Conservation (phyloP, 495 filamentous ascomycete species). For the Immersiella caudata region DNA sequence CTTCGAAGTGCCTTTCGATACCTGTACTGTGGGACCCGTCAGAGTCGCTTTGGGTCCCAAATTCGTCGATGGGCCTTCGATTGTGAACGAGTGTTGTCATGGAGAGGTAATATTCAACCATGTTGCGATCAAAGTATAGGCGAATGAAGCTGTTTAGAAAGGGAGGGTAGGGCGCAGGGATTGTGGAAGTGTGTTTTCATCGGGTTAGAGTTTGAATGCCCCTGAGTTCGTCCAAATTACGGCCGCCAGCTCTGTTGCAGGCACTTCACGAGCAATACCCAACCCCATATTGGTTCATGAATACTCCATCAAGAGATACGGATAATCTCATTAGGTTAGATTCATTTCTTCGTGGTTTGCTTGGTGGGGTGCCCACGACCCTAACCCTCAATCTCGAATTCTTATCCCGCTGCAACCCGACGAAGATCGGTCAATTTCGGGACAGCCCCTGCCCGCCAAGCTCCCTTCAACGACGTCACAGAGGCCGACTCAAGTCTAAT, state of each 20-base stretch:
- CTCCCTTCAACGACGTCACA: slow-evolving; percentile 24
- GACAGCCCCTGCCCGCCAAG: slow-evolving; percentile 11
- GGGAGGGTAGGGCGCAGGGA: background rate
- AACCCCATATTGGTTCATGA: no score
- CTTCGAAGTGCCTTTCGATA: slow-evolving; percentile 57
- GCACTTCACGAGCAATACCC: no score
- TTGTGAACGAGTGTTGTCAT: slow-evolving; percentile 49
- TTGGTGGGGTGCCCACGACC: no score
- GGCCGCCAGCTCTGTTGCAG: no score
- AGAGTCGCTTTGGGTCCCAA: slow-evolving; percentile 53
- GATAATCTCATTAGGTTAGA: no score
- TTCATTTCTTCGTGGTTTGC: no score
- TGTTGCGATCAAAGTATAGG: slow-evolving; percentile 41
- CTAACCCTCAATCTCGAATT: slow-evolving; percentile 8
- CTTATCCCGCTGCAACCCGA: background rate
- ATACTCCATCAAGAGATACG: no score
- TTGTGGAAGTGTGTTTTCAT: background rate
- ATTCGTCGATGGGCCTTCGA: slow-evolving; percentile 48
- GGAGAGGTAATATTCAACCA: slow-evolving; percentile 48
- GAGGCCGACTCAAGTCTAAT: slow-evolving; percentile 3
- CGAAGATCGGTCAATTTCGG: slow-evolving; percentile 2
- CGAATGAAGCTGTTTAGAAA: background rate
- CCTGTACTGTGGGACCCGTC: slow-evolving; percentile 51
- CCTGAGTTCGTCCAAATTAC: no score
- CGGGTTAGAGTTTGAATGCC: no score